Evolutionary conservation across 371 early-diverging fungal species (phyloP).

Genomic region (Funneliformis caledonium): DNA sequence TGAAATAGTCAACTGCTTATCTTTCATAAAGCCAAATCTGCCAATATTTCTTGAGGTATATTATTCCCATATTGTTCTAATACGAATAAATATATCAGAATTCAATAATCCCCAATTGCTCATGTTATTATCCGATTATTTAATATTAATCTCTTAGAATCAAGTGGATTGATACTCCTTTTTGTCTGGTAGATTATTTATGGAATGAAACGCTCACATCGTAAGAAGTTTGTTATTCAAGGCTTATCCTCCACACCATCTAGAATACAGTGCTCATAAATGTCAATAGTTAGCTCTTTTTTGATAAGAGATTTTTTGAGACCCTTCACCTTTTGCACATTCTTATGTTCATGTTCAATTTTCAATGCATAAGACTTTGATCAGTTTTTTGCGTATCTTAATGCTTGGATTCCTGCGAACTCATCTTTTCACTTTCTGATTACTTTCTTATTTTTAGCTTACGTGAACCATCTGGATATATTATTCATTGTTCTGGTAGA

Average conservation of each 20-base stretch:
- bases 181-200: neutral
- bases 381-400: neutral
- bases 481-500: slow-evolving; percentile 33
- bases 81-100: neutral
- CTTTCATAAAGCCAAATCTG: too few species aligned
- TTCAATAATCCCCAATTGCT: slow-evolving; percentile 26
- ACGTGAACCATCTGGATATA: slow-evolving; percentile 1
- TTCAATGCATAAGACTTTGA: slow-evolving; percentile 23
- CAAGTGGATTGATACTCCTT: slow-evolving; percentile 9
- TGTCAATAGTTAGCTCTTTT: slow-evolving; percentile 25
- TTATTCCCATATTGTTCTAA: neutral
- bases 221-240: slow-evolving; percentile 9
- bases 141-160: slow-evolving; percentile 16
- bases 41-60: neutral
- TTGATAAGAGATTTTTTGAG: slow-evolving; percentile 37
- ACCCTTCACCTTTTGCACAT: slow-evolving; percentile 29
- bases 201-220: slow-evolving; percentile 2
- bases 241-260: neutral
- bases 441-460: slow-evolving; percentile 35
- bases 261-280: slow-evolving; percentile 28
- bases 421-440: slow-evolving; percentile 38
- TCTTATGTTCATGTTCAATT: neutral
- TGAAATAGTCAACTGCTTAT: neutral
- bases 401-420: slow-evolving; percentile 2
- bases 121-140: neutral